Conservation (phyloP, 345 rosid species). For the Aethionema arabicum region DNA sequence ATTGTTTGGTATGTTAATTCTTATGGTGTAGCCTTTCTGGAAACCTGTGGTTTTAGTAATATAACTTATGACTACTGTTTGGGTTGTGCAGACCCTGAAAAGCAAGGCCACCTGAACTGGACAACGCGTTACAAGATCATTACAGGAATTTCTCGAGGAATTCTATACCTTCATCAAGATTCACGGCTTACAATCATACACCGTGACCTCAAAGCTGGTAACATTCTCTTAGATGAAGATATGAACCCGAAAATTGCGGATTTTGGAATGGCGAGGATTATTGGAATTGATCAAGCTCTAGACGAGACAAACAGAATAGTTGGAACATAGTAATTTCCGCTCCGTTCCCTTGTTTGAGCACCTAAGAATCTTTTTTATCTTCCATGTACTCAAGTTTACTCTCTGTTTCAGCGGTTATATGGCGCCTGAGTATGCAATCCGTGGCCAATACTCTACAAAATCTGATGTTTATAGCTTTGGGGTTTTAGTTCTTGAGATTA, state of each 20-base stretch:
- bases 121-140: conserved; percentile 20
- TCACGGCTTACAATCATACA: conserved; percentile 29
- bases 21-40: background rate
- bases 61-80: background rate
- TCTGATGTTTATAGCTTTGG: conserved; percentile 27
- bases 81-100: conserved; percentile 32
- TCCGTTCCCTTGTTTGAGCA: background rate
- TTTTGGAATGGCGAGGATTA: conserved; percentile 23
- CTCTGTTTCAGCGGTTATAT: conserved; percentile 21
- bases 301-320: conserved; percentile 23
- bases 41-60: background rate
- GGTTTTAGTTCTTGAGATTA: conserved; percentile 16
- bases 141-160: conserved; percentile 22
- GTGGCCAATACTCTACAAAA: conserved; percentile 14
- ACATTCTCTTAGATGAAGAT: conserved; percentile 24
- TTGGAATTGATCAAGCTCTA: conserved; percentile 6
- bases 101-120: conserved; percentile 29
- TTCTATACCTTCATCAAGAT: conserved; percentile 35
- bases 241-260: conserved; percentile 27
- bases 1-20: conserved; percentile 14
- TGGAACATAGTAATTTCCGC: conserved; percentile 31
- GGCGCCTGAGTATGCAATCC: conserved; percentile 20
- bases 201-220: conserved; percentile 27
- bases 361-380: background rate
- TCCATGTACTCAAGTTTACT: background rate